phyloP scores from a whole-genome alignment of 2,329 filamentous ascomycete species.

The Pestalotiopsis sp. region DNA sequence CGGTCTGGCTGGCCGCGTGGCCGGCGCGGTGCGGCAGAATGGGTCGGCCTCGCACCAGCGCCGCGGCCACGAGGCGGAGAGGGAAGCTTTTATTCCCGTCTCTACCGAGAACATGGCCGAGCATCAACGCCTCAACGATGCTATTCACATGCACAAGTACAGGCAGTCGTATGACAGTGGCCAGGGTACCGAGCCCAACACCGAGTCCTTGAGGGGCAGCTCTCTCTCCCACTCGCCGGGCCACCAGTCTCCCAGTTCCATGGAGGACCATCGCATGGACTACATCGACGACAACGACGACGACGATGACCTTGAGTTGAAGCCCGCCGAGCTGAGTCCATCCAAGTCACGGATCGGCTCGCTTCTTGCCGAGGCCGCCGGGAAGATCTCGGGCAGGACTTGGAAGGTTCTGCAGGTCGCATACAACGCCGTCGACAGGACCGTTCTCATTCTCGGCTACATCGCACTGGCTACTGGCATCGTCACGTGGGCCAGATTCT shows the following conservation, averaged over 20 bases:
- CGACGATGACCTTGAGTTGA: constrained; percentile 42
- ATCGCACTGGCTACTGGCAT: constrained; percentile 70
- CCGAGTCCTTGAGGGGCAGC: constrained; percentile 65
- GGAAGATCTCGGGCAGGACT: constrained; percentile 54
- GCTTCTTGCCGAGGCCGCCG: constrained; percentile 53
- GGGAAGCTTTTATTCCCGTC: constrained; percentile 62
- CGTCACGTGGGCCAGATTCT: constrained; percentile 78
- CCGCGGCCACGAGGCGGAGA: constrained; percentile 30
- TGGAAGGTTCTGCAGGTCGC: constrained; percentile 58
- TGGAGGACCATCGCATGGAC: constrained; percentile 43
- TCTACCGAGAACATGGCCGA: constrained; percentile 55
- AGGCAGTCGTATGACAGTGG: constrained; percentile 71
- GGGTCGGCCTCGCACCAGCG: constrained; percentile 10
- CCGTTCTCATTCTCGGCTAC: constrained; percentile 78
- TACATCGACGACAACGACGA: constrained; percentile 33
- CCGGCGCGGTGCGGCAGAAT: constrained; percentile 38
- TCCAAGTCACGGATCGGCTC: constrained; percentile 48
- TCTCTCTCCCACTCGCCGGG: constrained; percentile 59
- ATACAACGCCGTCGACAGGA: constrained; percentile 72
- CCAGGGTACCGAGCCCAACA: constrained; percentile 71
- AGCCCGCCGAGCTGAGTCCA: constrained; percentile 43
- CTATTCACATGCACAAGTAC: constrained; percentile 36
- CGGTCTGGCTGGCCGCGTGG: constrained; percentile 63
- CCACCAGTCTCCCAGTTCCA: constrained; percentile 41
- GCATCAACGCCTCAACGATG: constrained; percentile 44